These are phyloP conservation scores for Agaricus sinodeliciosus DNA, from an alignment of 768 basidiomycete species.

Conservation along the genomic window DNA sequence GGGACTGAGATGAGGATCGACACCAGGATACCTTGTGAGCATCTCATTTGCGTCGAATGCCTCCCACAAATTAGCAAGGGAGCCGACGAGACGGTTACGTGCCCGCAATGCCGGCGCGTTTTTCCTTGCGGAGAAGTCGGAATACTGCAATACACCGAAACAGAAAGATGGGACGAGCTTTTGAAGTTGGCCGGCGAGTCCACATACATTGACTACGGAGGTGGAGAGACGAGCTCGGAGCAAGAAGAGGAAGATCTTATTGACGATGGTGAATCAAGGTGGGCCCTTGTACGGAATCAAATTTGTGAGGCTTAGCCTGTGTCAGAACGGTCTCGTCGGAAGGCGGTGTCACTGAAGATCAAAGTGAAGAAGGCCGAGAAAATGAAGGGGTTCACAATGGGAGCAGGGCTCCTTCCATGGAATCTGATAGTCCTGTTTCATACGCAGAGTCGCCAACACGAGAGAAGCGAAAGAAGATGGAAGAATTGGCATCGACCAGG, in stretches of 20 bases:
- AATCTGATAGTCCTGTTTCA: slow-evolving; percentile 9
- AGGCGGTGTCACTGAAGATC: slow-evolving; percentile 3
- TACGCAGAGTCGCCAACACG: slow-evolving; percentile 25
- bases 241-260: slow-evolving; percentile 33
- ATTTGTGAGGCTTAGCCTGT: slow-evolving; percentile 5
- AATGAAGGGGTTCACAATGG: neutral
- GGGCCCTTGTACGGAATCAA: neutral
- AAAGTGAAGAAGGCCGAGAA: neutral
- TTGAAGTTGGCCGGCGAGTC: slow-evolving; percentile 31
- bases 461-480: slow-evolving; percentile 27
- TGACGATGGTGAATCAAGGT: slow-evolving; percentile 15
- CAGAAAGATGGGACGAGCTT: slow-evolving; percentile 37
- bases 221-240: slow-evolving; percentile 33
- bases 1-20: neutral
- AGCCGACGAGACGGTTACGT: slow-evolving; percentile 24
- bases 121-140: slow-evolving; percentile 26
- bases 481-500: slow-evolving; percentile 24
- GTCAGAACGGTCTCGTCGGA: slow-evolving; percentile 1
- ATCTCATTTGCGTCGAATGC: slow-evolving; percentile 35
- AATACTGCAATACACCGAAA: slow-evolving; percentile 29
- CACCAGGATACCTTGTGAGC: slow-evolving; percentile 35
- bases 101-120: slow-evolving; percentile 29
- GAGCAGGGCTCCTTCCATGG: neutral
- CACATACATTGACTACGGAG: slow-evolving; percentile 29
- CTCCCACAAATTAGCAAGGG: slow-evolving; percentile 22